These are phyloP conservation scores for Pseudogymnoascus sp. DNA, from an alignment of 2,329 filamentous ascomycete species.

Conservation along the genomic window DNA sequence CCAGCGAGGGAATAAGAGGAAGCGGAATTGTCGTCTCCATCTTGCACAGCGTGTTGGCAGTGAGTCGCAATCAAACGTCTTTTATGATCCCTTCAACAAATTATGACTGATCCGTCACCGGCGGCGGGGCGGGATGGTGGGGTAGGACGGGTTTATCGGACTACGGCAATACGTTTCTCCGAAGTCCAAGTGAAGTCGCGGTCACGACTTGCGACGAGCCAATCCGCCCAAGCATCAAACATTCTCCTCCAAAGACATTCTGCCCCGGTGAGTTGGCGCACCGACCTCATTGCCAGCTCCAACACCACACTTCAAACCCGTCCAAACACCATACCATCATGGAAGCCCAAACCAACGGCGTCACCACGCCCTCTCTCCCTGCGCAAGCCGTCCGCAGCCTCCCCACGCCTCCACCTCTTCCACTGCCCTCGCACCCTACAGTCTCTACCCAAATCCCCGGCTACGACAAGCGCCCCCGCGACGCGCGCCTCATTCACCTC, in stretches of 20 bases:
- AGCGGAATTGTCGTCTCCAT: conserved; percentile 59
- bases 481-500: conserved; percentile 70
- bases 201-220: not conserved
- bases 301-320: not conserved
- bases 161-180: not conserved
- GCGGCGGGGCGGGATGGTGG: conserved; percentile 8
- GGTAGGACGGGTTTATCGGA: conserved; percentile 15
- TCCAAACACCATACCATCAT: conserved; percentile 14
- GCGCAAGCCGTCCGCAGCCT: conserved; percentile 16
- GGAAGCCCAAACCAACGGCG: conserved; percentile 47
- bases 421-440: conserved; percentile 26
- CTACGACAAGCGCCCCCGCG: conserved; percentile 53
- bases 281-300: not conserved
- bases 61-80: not conserved
- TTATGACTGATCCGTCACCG: conserved; percentile 9
- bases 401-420: conserved; percentile 19
- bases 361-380: conserved; percentile 27
- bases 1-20: conserved; percentile 52
- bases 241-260: not conserved
- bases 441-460: conserved; percentile 28
- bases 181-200: not conserved
- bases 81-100: not conserved
- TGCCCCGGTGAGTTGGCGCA: not conserved
- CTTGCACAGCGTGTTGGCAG: conserved; percentile 16
- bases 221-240: not conserved